phyloP scores from a whole-genome alignment of 2,329 filamentous ascomycete species.

The Fusarium sp. region DNA sequence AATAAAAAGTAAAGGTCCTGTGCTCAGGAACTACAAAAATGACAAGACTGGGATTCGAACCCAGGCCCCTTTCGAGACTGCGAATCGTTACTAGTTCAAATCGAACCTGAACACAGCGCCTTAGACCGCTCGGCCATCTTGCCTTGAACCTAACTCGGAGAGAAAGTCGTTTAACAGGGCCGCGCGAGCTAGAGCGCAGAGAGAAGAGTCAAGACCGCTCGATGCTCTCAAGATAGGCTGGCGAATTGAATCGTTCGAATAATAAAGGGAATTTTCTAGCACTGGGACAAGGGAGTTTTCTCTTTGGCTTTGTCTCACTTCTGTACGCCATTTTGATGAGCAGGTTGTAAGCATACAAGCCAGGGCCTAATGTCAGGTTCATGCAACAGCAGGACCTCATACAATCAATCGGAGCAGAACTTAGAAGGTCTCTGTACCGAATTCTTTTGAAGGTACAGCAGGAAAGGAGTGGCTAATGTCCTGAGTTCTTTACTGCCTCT shows the following conservation, averaged over 20 bases:
- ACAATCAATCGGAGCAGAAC: background rate
- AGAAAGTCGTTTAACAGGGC: background rate
- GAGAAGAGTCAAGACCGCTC: background rate
- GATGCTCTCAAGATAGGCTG: fast-evolving
- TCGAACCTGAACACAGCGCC: constrained; percentile 39
- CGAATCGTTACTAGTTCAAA: constrained; percentile 32
- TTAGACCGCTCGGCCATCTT: constrained; percentile 37
- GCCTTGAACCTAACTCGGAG: fast-evolving
- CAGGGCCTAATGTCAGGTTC: fast-evolving
- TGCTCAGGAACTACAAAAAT: background rate
- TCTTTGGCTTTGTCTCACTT: too few species aligned
- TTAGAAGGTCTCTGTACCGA: background rate
- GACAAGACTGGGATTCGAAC: constrained; percentile 38
- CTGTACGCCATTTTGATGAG: too few species aligned
- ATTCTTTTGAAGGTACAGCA: too few species aligned
- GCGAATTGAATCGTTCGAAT: fast-evolving
- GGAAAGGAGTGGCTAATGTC: too few species aligned
- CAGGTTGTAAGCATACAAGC: too few species aligned
- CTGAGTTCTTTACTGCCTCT: background rate
- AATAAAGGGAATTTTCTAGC: fast-evolving
- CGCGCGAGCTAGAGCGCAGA: fast-evolving
- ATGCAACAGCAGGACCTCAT: background rate
- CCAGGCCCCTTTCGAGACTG: constrained; percentile 39
- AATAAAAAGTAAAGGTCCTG: background rate
- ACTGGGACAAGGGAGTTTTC: fast-evolving